phyloP scores from a whole-genome alignment of 1,284 basidiomycete genomes.

The Porodaedalea pini region DNA sequence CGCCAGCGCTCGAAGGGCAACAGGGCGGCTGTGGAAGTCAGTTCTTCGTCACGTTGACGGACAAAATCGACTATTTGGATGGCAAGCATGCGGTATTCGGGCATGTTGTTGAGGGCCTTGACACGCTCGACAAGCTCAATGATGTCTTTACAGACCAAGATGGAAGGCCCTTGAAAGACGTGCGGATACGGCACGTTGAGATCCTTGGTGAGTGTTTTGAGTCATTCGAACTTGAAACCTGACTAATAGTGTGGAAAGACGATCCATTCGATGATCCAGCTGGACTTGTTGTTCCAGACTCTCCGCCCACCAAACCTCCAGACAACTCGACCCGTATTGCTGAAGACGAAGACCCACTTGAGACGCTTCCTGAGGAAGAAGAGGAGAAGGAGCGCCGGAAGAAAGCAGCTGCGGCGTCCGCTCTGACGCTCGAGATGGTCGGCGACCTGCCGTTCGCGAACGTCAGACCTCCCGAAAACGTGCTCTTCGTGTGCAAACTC shows the following conservation, averaged over 20 bases:
- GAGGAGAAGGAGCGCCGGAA: slow-evolving; percentile 75
- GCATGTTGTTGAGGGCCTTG: slow-evolving; percentile 90
- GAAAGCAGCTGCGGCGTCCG: slow-evolving; percentile 87
- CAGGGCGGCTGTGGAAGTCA: slow-evolving; percentile 88
- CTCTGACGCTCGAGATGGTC: slow-evolving; percentile 98
- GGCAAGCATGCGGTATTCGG: slow-evolving; percentile 96
- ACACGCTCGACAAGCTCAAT: slow-evolving; percentile 91
- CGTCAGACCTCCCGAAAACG: slow-evolving; percentile 96
- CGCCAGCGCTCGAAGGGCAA: slow-evolving; percentile 63
- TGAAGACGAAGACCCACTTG: slow-evolving; percentile 85
- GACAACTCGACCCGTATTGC: slow-evolving; percentile 85
- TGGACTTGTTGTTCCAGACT: slow-evolving; percentile 68
- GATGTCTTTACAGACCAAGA: slow-evolving; percentile 87
- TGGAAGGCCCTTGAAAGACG: slow-evolving; percentile 88
- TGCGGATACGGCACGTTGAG: slow-evolving; percentile 89
- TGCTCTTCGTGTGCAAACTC: slow-evolving; percentile 97
- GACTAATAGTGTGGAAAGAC: slow-evolving; percentile 46
- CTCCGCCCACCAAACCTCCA: slow-evolving; percentile 75
- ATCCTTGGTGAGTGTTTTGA: slow-evolving; percentile 67
- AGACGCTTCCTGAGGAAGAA: slow-evolving; percentile 76
- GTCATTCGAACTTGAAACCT: background rate
- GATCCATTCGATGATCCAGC: slow-evolving; percentile 91
- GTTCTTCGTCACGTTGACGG: slow-evolving; percentile 92
- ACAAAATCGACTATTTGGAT: slow-evolving; percentile 92
- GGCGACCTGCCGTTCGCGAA: slow-evolving; percentile 98